These are phyloP conservation scores for Backusella morwellensis DNA, from an alignment of 192 early-diverging fungal genomes.

Conservation along the genomic window DNA sequence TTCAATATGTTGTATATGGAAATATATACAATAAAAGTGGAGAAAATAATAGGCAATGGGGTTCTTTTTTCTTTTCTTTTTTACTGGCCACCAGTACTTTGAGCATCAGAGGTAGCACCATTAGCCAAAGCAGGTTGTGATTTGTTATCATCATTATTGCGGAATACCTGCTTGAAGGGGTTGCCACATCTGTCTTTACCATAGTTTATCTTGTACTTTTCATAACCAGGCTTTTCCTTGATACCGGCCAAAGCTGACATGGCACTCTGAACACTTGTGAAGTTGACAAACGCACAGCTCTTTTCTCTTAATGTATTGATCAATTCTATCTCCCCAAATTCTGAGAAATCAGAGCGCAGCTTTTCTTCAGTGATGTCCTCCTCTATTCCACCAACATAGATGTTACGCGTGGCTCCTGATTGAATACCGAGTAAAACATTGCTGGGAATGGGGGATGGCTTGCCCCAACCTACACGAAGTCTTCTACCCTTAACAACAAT, in stretches of 20 bases:
- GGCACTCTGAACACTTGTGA: constrained; percentile 70
- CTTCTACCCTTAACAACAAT: constrained; percentile 66
- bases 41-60: neutral
- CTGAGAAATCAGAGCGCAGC: constrained; percentile 68
- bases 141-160: constrained; percentile 6
- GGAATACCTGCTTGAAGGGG: constrained; percentile 42
- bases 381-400: constrained; percentile 72
- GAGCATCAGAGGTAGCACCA: neutral
- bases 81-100: neutral
- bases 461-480: constrained; percentile 81
- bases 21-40: neutral
- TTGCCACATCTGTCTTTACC: constrained; percentile 89
- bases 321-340: constrained; percentile 83
- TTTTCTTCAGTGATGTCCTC: constrained; percentile 61
- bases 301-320: constrained; percentile 81
- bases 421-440: constrained; percentile 54
- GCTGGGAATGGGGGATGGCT: constrained; percentile 51
- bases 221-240: constrained; percentile 55
- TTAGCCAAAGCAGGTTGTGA: neutral
- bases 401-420: constrained; percentile 68
- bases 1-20: neutral
- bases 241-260: constrained; percentile 71
- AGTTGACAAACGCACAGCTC: constrained; percentile 84
- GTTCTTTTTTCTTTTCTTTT: neutral
- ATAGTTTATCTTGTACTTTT: constrained; percentile 58